Base-by-base conservation (phyloP, 2,329 filamentous ascomycete species). In the Colletotrichum siamense region DNA sequence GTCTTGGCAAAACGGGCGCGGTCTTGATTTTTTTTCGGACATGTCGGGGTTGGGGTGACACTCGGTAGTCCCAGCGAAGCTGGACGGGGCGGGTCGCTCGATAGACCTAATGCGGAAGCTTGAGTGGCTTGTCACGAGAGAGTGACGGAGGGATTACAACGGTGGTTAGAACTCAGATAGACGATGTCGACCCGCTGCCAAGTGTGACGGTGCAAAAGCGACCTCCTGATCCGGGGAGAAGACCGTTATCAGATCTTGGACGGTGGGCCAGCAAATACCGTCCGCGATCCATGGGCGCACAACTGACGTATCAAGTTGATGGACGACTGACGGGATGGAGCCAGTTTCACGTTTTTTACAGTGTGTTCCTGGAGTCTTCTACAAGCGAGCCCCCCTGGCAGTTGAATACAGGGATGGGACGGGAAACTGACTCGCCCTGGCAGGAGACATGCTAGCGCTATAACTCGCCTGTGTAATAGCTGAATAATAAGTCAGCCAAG, bases 201-300 rank as follows among this genome's bases (percentile, higher is more conserved):
- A 76, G 70, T 55, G 62, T 59, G 34, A 62, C 49, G 61, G 69
- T 34, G 30, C 34, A 26, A 52, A 9, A 64, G 69, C 28, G 22
- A 49, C 64, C 32, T 76, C 71, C 73, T 62, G 15, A 61, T 73
- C 49, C 64, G 64, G 70, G 70, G 64, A 36, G 64, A 69, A 30
- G 44, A 24, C 70, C 73, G 70, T 76, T 73, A 73, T 76, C 73
- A 76, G 73, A 76, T 76, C 70, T 61, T 18, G 62, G 22, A 36
- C 55, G 36, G 73, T 61, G 59, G 65, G 39, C 64, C 32, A 32
- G 36, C 64, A 71, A 69, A 32, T 64, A 59, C 70, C 57, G 73
- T 64, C 34, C 24, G 15, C 64, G 44, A 61, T 59, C 44, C 30
- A n/a, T 26, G 44, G n/a, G 10, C 44, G 12, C 44, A 22, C 44